Percentiles rank a stretch among this genome's conserved stretches.
phyloP scores from a whole-genome alignment of 208 protist genomes.

The Leptomonas seymouri region DNA sequence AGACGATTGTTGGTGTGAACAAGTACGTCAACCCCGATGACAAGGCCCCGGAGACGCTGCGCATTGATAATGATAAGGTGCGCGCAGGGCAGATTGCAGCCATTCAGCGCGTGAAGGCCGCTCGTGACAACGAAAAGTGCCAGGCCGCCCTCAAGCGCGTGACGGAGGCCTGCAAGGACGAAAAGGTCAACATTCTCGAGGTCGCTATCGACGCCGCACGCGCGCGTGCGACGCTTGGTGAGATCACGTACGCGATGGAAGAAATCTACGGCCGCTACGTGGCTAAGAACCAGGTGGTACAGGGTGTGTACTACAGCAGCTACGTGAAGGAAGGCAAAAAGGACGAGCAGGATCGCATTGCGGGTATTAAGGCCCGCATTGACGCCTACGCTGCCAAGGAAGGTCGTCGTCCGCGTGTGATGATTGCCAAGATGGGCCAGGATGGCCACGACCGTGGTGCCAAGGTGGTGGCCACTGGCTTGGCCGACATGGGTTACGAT shows the following conservation, averaged over 20 bases:
- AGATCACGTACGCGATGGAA: slow-evolving; percentile 94
- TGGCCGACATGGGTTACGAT: slow-evolving; percentile 97
- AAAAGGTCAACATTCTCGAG: slow-evolving; percentile 87
- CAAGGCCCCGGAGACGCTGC: slow-evolving; percentile 71
- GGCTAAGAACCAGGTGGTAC: slow-evolving; percentile 64
- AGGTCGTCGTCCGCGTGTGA: slow-evolving; percentile 93
- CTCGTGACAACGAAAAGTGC: slow-evolving; percentile 56
- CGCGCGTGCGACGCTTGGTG: slow-evolving; percentile 91
- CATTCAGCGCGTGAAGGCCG: slow-evolving; percentile 59
- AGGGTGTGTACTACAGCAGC: slow-evolving; percentile 83
- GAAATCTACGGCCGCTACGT: slow-evolving; percentile 78
- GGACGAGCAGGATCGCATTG: slow-evolving; percentile 44
- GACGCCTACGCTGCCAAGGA: slow-evolving; percentile 74
- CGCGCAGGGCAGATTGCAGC: slow-evolving; percentile 69
- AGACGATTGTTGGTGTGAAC: slow-evolving; percentile 97
- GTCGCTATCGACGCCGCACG: slow-evolving; percentile 88
- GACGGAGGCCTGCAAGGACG: slow-evolving; percentile 69
- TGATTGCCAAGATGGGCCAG: slow-evolving; percentile 97
- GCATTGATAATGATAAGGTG: slow-evolving; percentile 94
- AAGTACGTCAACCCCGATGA: slow-evolving; percentile 84
- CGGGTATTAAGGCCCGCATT: slow-evolving; percentile 50
- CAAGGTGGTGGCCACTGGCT: slow-evolving; percentile 95
- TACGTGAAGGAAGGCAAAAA: slow-evolving; percentile 48
- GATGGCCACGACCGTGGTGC: slow-evolving; percentile 96
- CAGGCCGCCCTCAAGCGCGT: slow-evolving; percentile 65